Evolutionary conservation across 495 filamentous ascomycete species (phyloP).

Genomic region (Trichoderma gamsii): DNA sequence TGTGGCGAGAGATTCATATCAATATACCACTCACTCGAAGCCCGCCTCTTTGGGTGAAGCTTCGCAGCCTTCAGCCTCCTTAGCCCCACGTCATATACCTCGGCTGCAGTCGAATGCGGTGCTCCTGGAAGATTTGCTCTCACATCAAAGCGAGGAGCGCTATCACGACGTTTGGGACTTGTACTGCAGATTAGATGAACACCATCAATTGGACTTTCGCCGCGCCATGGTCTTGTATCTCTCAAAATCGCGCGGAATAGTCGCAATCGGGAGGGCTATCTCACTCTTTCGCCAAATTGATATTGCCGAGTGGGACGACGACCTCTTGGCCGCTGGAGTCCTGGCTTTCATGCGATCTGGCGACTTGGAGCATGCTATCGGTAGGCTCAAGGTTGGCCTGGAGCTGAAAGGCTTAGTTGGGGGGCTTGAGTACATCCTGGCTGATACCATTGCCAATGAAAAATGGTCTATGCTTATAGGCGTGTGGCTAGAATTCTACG

Average conservation of each 20-base stretch:
- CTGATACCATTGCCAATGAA: conserved; percentile 22
- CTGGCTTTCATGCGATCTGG: conserved; percentile 22
- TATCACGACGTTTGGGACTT: conserved; percentile 21
- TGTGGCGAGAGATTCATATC: background rate
- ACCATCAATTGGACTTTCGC: conserved; percentile 22
- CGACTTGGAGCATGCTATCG: conserved; percentile 21
- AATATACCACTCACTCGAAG: background rate
- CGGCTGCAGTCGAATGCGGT: background rate
- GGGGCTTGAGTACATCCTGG: conserved; percentile 24
- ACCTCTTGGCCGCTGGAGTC: conserved; percentile 23
- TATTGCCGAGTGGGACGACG: conserved; percentile 24
- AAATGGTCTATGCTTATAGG: conserved; percentile 25
- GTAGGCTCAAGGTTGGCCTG: conserved; percentile 22
- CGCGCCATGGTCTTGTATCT: conserved; percentile 24
- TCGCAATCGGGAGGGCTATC: conserved; percentile 24
- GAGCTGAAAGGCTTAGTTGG: conserved; percentile 18
- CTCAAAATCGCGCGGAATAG: conserved; percentile 21
- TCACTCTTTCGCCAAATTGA: conserved; percentile 22
- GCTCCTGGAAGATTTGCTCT: background rate
- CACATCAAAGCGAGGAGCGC: background rate
- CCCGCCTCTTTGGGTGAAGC: background rate
- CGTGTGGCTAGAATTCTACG: conserved; percentile 21
- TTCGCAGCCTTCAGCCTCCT: background rate
- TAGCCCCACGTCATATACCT: background rate
- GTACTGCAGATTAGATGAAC: conserved; percentile 23